Conservation (phyloP, 495 filamentous ascomycete species). For the Hamigera avellanea region DNA sequence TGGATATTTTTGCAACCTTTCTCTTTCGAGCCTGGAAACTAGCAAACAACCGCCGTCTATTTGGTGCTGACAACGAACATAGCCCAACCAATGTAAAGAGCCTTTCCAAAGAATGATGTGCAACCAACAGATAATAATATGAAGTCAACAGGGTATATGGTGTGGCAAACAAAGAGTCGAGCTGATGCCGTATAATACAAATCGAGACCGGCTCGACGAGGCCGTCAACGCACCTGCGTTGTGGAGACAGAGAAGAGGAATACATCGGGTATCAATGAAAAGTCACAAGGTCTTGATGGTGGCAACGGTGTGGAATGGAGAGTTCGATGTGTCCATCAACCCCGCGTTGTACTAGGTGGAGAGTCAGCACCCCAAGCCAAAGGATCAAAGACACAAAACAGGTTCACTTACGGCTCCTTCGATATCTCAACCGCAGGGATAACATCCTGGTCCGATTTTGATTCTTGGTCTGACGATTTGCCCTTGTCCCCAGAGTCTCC, state of each 20-base stretch:
- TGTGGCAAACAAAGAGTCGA: too few relatives aligned
- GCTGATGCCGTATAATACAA: background rate
- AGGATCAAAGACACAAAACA: background rate
- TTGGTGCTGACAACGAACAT: too few relatives aligned
- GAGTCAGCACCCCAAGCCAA: slow-evolving; percentile 5
- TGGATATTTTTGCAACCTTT: too few relatives aligned
- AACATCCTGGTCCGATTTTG: slow-evolving; percentile 7
- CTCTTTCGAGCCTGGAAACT: too few relatives aligned
- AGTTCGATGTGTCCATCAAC: slow-evolving; percentile 13
- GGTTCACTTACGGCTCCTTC: slow-evolving; percentile 29
- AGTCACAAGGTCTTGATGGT: too few relatives aligned
- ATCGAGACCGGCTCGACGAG: background rate
- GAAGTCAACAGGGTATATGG: too few relatives aligned
- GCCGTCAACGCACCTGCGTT: background rate
- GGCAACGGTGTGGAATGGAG: too few relatives aligned
- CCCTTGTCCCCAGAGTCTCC: slow-evolving; percentile 4
- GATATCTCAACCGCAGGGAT: slow-evolving; percentile 26
- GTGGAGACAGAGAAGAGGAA: background rate
- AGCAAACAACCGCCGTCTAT: too few relatives aligned
- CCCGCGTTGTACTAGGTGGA: slow-evolving; percentile 16
- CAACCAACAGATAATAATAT: too few relatives aligned
- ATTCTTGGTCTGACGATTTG: slow-evolving; percentile 3
- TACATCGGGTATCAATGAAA: too few relatives aligned
- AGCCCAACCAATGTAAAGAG: too few relatives aligned
- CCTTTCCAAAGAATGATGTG: too few relatives aligned